Evolutionary conservation across 2,329 filamentous ascomycete genomes (phyloP), one percentile per base, ranked within the genome.

Genomic region (Fusarium annulatum): DNA sequence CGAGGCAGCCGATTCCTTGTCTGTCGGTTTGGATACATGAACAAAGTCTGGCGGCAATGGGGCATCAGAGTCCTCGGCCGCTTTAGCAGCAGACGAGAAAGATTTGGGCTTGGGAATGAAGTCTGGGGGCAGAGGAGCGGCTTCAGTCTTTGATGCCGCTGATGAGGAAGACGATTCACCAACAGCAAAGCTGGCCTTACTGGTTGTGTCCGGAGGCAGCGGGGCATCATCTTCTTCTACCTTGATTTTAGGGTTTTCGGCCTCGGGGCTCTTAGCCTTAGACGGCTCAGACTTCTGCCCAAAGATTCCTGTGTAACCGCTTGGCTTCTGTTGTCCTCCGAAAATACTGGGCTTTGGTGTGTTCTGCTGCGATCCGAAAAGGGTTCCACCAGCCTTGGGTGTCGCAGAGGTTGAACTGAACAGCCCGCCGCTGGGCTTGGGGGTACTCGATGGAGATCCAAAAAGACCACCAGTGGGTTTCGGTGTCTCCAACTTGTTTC

Each of bases 201-300:
- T 90, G 61, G 84, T 89, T 64, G 86, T 81, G 69, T 90, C 88
- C 28, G 88, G 88, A 39, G 88, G 88, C 9, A 90, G 80, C 64
- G 88, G 88, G 28, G 77, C 80, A 67, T 82, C 82, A 63, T 79
- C 74, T 42, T 79, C 76, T 49, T 80, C 80, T 43, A 77, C 69
- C 71, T 85, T 86, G 53, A 81, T 78, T 67, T 84, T 82, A 7
- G 82, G 80, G 9, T 80, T 74, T n/a, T 76, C 75, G 30, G 63
- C 71, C 38, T 61, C 65, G 14, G 62, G n/a, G 26, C 36, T 61
- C 46, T 67, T 61, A 4, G 72, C 43, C 48, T 76, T 75, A 9
- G 65, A 30, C 18, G 39, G 30, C 26, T 73, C 74, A 16, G 71
- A 58, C 58, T 76, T 71, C 38, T 75, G 68, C 4, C 77, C 69